These are phyloP conservation scores for Saccharomyces hybrid DNA, from an alignment of 1,139 yeast genomes.

Conservation along the genomic window DNA sequence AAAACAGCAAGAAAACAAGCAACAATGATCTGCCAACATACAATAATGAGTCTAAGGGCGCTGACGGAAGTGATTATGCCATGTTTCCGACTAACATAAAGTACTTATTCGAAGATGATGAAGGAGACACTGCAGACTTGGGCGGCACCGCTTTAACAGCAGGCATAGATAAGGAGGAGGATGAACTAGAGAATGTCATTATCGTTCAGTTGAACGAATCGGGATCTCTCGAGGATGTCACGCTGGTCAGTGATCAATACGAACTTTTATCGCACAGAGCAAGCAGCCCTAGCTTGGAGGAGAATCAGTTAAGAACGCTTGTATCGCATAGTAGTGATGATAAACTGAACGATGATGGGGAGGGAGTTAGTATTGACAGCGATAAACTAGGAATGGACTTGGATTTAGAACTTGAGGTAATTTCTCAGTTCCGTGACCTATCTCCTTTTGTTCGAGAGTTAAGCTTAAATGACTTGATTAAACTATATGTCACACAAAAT, in stretches of 20 bases:
- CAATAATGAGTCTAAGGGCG: conserved; percentile 5
- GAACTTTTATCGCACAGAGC: conserved; percentile 23
- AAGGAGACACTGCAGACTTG: conserved; percentile 10
- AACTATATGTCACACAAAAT: conserved; percentile 34
- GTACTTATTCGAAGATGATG: conserved; percentile 31
- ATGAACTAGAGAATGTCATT: conserved; percentile 30
- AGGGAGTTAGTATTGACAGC: neutral
- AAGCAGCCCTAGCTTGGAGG: neutral
- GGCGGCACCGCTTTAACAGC: neutral
- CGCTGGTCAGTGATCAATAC: conserved; percentile 28
- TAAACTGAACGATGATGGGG: conserved; percentile 6
- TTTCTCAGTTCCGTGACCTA: conserved; percentile 25
- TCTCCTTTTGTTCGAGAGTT: conserved; percentile 9
- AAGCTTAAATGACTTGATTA: conserved; percentile 30
- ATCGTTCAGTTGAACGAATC: conserved; percentile 28
- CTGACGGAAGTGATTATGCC: conserved; percentile 11
- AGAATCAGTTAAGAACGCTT: neutral
- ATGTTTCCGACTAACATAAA: conserved; percentile 28
- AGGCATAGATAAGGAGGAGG: conserved; percentile 5
- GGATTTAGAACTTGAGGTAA: conserved; percentile 28
- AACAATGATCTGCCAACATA: conserved; percentile 3
- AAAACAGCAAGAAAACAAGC: neutral
- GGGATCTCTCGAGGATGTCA: conserved; percentile 21
- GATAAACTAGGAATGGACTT: conserved; percentile 6
- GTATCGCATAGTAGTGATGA: neutral